Evolutionary conservation across 805 yeast species (phyloP).

Genomic region (Spathaspora passalidarum): DNA sequence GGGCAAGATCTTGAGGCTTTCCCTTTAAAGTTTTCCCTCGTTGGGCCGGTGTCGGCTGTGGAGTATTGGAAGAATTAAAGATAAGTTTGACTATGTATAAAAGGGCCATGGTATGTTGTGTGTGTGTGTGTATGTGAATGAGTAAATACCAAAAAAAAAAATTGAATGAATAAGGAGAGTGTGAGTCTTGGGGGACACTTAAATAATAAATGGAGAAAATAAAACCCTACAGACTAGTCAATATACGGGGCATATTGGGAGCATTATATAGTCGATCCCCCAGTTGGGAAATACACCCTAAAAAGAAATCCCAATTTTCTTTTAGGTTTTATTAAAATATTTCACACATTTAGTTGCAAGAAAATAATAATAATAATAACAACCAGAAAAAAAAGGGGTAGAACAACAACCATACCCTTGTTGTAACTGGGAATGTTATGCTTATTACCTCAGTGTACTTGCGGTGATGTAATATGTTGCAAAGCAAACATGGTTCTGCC

Average conservation of each 20-base stretch:
- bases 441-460: no score
- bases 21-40: slow-evolving; percentile 11
- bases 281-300: background rate
- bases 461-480: no score
- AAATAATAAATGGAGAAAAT: background rate
- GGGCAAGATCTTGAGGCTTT: slow-evolving; percentile 17
- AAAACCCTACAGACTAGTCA: background rate
- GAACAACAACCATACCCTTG: background rate
- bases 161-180: background rate
- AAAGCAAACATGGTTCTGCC: background rate
- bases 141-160: no score
- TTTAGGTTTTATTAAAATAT: background rate
- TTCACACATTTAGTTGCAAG: background rate
- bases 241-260: background rate
- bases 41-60: slow-evolving; percentile 5
- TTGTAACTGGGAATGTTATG: no score
- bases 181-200: background rate
- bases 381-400: background rate
- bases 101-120: background rate
- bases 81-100: slow-evolving; percentile 2
- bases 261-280: background rate
- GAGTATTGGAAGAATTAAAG: slow-evolving; percentile 2
- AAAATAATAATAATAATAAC: background rate
- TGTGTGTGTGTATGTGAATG: background rate
- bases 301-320: background rate